Base-by-base conservation (phyloP, 768 basidiomycete genomes). In the Termitomyces sp. region DNA sequence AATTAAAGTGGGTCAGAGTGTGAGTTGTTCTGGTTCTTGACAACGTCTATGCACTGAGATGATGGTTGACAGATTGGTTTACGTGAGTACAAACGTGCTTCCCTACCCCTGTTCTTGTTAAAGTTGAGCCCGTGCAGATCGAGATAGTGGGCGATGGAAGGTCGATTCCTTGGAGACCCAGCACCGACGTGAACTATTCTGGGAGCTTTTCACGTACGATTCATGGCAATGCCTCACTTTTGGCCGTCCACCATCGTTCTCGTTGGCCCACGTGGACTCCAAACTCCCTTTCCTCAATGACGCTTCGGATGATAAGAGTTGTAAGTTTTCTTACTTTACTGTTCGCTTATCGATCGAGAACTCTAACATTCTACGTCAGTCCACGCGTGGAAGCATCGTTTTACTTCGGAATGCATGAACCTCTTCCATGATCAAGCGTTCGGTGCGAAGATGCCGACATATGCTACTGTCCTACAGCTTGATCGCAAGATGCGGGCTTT, bases 361-460 rank as follows among this genome's bases (percentile, higher is more conserved):
- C 15, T 32, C 52, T 60, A 31, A 55, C 50, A 36, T 53, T 16
- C 50, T 48, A 18, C 46, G 25, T 22, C 53, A 87, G 86, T 79
- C 66, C 77, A 85, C 56, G 75, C 80, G 20, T 88, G 86, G 86
- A 88, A 88, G 68, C 84, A 88, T 60, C 77, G 82, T 27, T 87
- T 86, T 56, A 72, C 78, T 18, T 81, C 83, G 1, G 84, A 86
- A 63, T 87, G 85, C 62, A 84, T 88, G 82, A 81, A 81, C 35
- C 69, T 83, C 6, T 75, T 88, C 51, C 83, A 86, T 57, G 86
- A 88, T 60, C 84, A 88, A 66, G 86, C 86, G 0, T 88, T 85
- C 57, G 84, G 84, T 10, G 85, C 85, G 23, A 85, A 82, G 67
- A 81, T 80, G 50, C 86, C 86, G 18, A 82, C 82, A 11, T 87